Base-by-base conservation (phyloP, 306 rosid species). In the Elaeagnus macrophylla region DNA sequence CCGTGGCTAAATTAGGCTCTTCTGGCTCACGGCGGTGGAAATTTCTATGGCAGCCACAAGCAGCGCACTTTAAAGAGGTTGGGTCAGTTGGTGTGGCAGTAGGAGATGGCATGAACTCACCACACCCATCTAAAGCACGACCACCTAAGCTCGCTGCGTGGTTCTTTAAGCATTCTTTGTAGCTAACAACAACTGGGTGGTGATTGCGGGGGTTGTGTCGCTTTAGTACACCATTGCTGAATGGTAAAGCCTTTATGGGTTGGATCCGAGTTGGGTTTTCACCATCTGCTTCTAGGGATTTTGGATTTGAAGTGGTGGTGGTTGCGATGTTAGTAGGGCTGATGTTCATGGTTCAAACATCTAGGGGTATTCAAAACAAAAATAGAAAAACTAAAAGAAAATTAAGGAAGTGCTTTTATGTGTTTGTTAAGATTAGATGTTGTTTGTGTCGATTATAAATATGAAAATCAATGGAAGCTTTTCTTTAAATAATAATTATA, bases 31-130 rank as follows among this genome's bases (percentile, higher is more conserved):
- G 91, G 76, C 99, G 99, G 83, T 91, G 99, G 74, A 84, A 91
- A 39, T 91, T 91, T 5, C 99, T 84, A 78, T 91, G 99, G 65
- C 99, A 91, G n/a, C 96, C 99, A 7, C 99, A 91, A 1, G 96
- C 99, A 20, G 99, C 99, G 62, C 99, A 91, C 61, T 82, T 87
- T 48, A 87, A 77, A 6, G 95, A 82, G 3, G 79, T 73, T 9
- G 96, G 99, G 75, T 91, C 99, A 10, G 81, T 44, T 55, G 81
- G 12, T 17, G 63, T 71, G 47, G 81, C 69, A 0, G 69, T 61
- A 0, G 93, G 95, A 1, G 96, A 84, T 0, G 93, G 89, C 99
- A 91, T 82, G 74, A 84, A 87, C 73, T 91, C 99, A 60, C 99
- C 94, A 54, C 99, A 91, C 12, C 99, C 99, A 37, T 91, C 99